phyloP scores from a whole-genome alignment of 2,329 filamentous ascomycete species.

The Blumeriella jaapii region DNA sequence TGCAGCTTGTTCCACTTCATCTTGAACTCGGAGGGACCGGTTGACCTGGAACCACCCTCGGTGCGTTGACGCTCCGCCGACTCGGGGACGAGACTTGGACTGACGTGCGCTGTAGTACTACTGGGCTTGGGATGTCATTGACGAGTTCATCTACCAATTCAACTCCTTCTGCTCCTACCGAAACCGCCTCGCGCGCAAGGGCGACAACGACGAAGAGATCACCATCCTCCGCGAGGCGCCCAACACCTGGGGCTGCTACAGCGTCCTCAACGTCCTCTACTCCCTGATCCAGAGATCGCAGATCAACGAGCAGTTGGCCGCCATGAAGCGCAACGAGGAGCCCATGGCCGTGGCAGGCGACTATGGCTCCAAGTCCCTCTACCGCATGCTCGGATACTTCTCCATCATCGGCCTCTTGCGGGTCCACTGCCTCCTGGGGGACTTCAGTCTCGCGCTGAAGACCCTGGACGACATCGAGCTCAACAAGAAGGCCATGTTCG shows the following conservation, averaged over 20 bases:
- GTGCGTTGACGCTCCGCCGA: slow-evolving; percentile 47
- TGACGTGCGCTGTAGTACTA: slow-evolving; percentile 56
- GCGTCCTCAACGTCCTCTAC: slow-evolving; percentile 97
- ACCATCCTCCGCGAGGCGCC: slow-evolving; percentile 88
- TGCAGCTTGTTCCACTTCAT: slow-evolving; percentile 99
- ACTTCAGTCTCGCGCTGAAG: slow-evolving; percentile 97
- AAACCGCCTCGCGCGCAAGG: slow-evolving; percentile 74
- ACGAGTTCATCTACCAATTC: slow-evolving; percentile 99
- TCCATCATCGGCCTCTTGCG: slow-evolving; percentile 95
- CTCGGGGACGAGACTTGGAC: slow-evolving; percentile 8
- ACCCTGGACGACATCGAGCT: slow-evolving; percentile 98
- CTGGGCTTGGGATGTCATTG: slow-evolving; percentile 99
- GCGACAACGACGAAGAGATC: slow-evolving; percentile 84
- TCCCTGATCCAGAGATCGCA: slow-evolving; percentile 97
- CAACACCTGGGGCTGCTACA: slow-evolving; percentile 99
- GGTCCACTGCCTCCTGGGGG: slow-evolving; percentile 90
- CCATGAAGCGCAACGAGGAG: slow-evolving; percentile 91
- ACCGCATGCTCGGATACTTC: slow-evolving; percentile 98
- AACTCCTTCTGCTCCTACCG: slow-evolving; percentile 98
- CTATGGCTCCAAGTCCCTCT: slow-evolving; percentile 87
- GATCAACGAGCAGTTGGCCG: slow-evolving; percentile 92
- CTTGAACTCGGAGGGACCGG: slow-evolving; percentile 96
- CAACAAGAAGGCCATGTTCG: slow-evolving; percentile 99
- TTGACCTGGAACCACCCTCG: slow-evolving; percentile 91
- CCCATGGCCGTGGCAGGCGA: slow-evolving; percentile 79